These are phyloP conservation scores for Tilletia indica DNA, from an alignment of 1,284 basidiomycete species.

Conservation along the genomic window DNA sequence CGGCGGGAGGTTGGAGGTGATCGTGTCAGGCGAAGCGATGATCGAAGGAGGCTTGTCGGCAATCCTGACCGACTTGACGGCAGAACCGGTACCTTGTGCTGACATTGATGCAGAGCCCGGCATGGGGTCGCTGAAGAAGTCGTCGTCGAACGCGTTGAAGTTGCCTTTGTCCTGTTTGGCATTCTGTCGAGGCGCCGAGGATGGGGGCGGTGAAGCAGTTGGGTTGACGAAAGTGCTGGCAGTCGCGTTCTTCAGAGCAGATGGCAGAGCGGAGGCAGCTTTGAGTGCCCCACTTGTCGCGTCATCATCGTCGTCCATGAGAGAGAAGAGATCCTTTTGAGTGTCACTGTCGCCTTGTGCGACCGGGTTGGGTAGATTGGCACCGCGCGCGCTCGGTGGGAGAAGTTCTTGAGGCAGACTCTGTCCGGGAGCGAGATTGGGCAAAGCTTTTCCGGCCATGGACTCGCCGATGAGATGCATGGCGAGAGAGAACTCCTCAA, in stretches of 20 bases:
- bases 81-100: not conserved
- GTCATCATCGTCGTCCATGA: slow-evolving; percentile 67
- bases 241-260: slow-evolving; percentile 29
- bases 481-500: slow-evolving; percentile 93
- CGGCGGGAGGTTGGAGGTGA: not conserved
- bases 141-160: slow-evolving; percentile 37
- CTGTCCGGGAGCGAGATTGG: slow-evolving; percentile 56
- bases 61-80: slow-evolving; percentile 12
- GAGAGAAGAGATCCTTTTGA: slow-evolving; percentile 57
- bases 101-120: slow-evolving; percentile 22
- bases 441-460: slow-evolving; percentile 75
- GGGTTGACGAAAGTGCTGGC: slow-evolving; percentile 53
- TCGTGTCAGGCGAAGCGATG: slow-evolving; percentile 8
- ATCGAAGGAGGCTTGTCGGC: slow-evolving; percentile 10
- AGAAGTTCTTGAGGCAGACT: slow-evolving; percentile 72
- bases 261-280: slow-evolving; percentile 44
- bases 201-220: slow-evolving; percentile 57
- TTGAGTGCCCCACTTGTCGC: slow-evolving; percentile 38
- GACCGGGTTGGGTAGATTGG: slow-evolving; percentile 42
- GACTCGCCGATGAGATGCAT: slow-evolving; percentile 90
- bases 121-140: slow-evolving; percentile 38
- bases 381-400: slow-evolving; percentile 72
- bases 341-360: slow-evolving; percentile 48
- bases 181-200: slow-evolving; percentile 3
- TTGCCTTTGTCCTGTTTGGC: slow-evolving; percentile 19